phyloP scores from a whole-genome alignment of 2,329 filamentous ascomycete species.

The Apiospora koreana region DNA sequence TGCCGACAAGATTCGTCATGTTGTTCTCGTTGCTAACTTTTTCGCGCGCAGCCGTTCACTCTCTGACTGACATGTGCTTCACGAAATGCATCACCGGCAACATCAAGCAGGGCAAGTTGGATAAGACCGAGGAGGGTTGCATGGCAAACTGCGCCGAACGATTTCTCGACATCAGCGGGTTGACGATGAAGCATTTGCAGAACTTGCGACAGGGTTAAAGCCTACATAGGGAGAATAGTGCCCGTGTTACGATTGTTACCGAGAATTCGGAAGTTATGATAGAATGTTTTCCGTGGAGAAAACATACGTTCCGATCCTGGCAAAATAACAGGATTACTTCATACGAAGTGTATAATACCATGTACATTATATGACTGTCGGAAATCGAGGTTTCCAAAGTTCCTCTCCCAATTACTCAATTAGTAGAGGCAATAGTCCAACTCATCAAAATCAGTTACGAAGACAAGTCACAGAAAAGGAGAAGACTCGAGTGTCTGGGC shows the following conservation, averaged over 20 bases:
- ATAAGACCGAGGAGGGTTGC: slow-evolving; percentile 78
- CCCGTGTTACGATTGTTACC: not conserved
- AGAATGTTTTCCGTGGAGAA: not conserved
- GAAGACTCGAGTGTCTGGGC: slow-evolving; percentile 10
- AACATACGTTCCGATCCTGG: not conserved
- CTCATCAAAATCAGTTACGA: not conserved
- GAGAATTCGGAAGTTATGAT: not conserved
- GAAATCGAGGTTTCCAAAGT: not conserved
- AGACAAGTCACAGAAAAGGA: slow-evolving; percentile 9
- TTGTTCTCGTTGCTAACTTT: not conserved
- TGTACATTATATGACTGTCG: not conserved
- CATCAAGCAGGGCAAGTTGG: slow-evolving; percentile 72
- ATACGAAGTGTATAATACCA: not conserved
- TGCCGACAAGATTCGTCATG: too few relatives aligned
- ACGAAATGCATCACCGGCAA: slow-evolving; percentile 83
- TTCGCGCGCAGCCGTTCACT: slow-evolving; percentile 48
- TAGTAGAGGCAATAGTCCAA: too few relatives aligned
- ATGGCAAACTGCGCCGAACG: slow-evolving; percentile 91
- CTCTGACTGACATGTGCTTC: slow-evolving; percentile 78
- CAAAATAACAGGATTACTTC: not conserved
- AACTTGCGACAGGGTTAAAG: slow-evolving; percentile 44
- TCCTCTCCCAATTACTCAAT: not conserved
- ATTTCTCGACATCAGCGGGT: slow-evolving; percentile 85
- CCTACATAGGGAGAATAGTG: not conserved
- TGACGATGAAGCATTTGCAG: slow-evolving; percentile 85